phyloP scores from a whole-genome alignment of 2,329 filamentous ascomycete species.

The Aspergillus flavus region DNA sequence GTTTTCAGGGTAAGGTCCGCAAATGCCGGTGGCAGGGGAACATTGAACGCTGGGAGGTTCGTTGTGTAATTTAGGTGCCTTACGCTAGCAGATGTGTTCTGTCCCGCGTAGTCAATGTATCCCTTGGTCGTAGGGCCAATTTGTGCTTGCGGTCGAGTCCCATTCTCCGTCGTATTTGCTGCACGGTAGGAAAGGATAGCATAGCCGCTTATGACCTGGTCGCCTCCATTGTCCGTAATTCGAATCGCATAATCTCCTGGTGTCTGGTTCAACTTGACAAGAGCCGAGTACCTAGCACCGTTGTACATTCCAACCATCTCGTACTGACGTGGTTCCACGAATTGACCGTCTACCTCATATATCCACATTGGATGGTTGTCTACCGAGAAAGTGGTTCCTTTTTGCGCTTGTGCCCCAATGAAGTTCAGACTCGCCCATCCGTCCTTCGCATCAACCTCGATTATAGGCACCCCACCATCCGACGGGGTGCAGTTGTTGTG shows the following conservation, averaged over 20 bases:
- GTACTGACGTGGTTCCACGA: neutral
- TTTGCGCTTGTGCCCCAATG: neutral
- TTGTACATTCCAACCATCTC: constrained; percentile 7
- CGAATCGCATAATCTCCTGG: constrained; percentile 1
- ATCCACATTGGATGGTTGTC: constrained; percentile 3
- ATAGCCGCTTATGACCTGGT: constrained; percentile 1
- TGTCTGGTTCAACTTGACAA: neutral
- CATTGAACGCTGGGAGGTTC: neutral
- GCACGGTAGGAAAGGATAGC: neutral
- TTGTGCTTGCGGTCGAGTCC: neutral
- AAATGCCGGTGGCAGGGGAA: neutral
- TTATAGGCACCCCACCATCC: neutral
- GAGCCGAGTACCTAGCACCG: neutral
- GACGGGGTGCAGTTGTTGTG: constrained; percentile 1
- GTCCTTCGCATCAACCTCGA: neutral
- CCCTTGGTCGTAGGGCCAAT: neutral
- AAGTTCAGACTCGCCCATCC: constrained; percentile 4
- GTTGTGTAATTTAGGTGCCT: neutral
- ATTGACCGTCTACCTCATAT: constrained; percentile 2
- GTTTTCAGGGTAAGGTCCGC: neutral
- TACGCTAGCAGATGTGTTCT: neutral
- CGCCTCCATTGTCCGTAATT: neutral
- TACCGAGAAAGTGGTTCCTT: neutral
- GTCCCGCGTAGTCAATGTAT: neutral
- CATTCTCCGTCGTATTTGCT: neutral